Percentiles rank a stretch among this genome's conserved stretches.
These are phyloP conservation scores for Phyllachora maydis DNA, from an alignment of 2,329 filamentous ascomycete genomes.

Conservation along the genomic window DNA sequence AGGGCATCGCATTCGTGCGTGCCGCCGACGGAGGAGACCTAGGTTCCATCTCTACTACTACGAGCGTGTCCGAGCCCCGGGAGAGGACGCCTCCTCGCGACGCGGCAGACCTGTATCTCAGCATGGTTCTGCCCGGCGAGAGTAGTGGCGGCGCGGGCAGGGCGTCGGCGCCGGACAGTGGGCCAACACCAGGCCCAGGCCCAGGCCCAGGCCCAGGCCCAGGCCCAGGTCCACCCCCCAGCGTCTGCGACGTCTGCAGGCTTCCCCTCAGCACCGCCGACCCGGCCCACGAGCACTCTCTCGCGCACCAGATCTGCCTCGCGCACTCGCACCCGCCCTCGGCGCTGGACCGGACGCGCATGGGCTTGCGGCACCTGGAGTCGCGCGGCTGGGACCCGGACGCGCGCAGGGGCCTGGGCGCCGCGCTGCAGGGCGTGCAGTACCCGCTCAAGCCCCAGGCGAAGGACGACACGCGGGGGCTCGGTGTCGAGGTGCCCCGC, in stretches of 20 bases:
- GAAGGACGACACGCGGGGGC: constrained; percentile 57
- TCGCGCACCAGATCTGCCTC: constrained; percentile 53
- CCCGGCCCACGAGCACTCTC: constrained; percentile 31
- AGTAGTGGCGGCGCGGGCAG: too few relatives aligned
- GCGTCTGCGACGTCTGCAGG: constrained; percentile 6
- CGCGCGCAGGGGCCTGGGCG: constrained; percentile 49
- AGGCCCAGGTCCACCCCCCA: too few relatives aligned
- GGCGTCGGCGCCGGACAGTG: constrained; percentile 2
- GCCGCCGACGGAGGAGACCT: constrained; percentile 23
- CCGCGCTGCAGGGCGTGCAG: constrained; percentile 47
- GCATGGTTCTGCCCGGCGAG: constrained; percentile 36
- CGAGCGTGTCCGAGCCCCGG: constrained; percentile 4
- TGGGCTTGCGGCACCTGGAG: constrained; percentile 46
- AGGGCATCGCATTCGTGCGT: constrained; percentile 33
- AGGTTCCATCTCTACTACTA: constrained; percentile 11
- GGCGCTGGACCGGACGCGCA: constrained; percentile 45
- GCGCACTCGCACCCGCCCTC: constrained; percentile 53
- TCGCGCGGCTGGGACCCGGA: constrained; percentile 60
- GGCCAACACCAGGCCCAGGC: too few relatives aligned
- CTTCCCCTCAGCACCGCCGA: constrained; percentile 3
- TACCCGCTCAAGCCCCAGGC: constrained; percentile 52
- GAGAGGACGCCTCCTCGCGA: constrained; percentile 8
- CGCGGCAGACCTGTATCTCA: constrained; percentile 41
- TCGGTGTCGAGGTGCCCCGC: constrained; percentile 34
- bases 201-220: too few relatives aligned